Evolutionary conservation across 2,329 filamentous ascomycete genomes (phyloP), one percentile per base, ranked within the genome.

Genomic region (Bertia moriformis): DNA sequence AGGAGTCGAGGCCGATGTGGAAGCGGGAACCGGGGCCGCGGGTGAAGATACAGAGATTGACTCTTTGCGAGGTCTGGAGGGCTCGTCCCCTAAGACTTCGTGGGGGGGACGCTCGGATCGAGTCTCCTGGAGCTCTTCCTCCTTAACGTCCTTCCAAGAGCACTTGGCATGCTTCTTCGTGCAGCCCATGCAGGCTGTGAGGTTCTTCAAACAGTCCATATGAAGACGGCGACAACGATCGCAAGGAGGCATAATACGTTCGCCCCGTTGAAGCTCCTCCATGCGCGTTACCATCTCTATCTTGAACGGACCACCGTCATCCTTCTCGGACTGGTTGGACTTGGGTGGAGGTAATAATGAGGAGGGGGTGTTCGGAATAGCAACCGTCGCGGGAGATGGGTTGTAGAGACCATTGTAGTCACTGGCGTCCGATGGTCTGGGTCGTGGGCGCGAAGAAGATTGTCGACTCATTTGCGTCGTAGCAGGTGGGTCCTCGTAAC

Each of bases 121-220:
- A 7, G 32, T 15, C 10, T 10, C 32, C 10, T 17, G 32, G 12
- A 63, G 50, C 43, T 93, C 87, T 3, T 81, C 78, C 20, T 84
- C 75, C 14, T 74, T 77, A n/a, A 91, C 73, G 35, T 82, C 76
- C 47, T 78, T 83, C 86, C 86, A 93, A 13, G 77, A 78, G 55
- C 86, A 93, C 50, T 87, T 88, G 15, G 84, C 84, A 53, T 93
- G 86, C 54, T 93, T 93, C 55, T 84, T 88, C 0, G 86, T 93
- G 56, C 86, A 93, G 17, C 84, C 85, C 56, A 81, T 75, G 51
- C 87, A 93, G 5, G 85, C 84, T 0, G 85, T 93, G 29, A 91
- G 65, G 45, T 93, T 83, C 58, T 93, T 93, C 37, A 88, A 64
- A 44, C 86, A 93, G 42, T 85, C 75, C 61, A 87, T 83, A 46